Base-by-base conservation (phyloP, 1,139 yeast species). In the Lodderomyces oxycetoniae region DNA sequence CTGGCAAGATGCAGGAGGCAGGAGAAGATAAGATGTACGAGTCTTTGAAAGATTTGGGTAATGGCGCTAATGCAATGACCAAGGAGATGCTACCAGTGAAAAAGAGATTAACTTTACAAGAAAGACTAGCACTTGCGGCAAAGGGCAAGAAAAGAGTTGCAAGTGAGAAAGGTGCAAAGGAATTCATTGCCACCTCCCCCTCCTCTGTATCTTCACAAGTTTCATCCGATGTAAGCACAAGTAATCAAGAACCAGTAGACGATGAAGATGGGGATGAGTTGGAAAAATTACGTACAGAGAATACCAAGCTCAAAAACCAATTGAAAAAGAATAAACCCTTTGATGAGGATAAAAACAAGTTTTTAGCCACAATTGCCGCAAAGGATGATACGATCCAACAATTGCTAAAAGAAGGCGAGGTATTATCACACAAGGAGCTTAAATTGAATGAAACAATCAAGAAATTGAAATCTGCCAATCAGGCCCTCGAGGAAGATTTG, bases 121-220 rank as follows among this genome's bases (percentile, higher is more conserved):
- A 87, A 49, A 63, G 96, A 43, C 63, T 87, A 38, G 93, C 93
- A 1, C 59, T 79, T 46, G 96, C 96, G 1, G 88, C 89, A 4
- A 76, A 75, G 46, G 66, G 73, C 3, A 68, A 62, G 31, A 57
- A 48, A 31, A 39, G 39, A 31, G 37, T 42, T 4, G 27, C n/a
- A 10, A 28, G 23, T 20, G 23, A n/a, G 23, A n/a, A 8, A 9
- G 4, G 38, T 35, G 31, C 12, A 29, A 26, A 28, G 27, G 7
- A 28, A 34, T 11, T 11, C 13, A 4, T 14, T 40, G n/a, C 32
- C 40, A 2, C 26, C 39, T 6, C 37, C 43, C 3, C 9, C 7
- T 12, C 12, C 7, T 24, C 26, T 10, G n/a, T 9, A 8, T 8
- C 23, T 7, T 7, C 29, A 17, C 13, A 27, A 16, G 13, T 17